Percentiles rank a stretch among this genome's conserved stretches.
Evolutionary conservation across 176 grass and related monocot genomes (phyloP).

Genomic region (Oryza australiensis): DNA sequence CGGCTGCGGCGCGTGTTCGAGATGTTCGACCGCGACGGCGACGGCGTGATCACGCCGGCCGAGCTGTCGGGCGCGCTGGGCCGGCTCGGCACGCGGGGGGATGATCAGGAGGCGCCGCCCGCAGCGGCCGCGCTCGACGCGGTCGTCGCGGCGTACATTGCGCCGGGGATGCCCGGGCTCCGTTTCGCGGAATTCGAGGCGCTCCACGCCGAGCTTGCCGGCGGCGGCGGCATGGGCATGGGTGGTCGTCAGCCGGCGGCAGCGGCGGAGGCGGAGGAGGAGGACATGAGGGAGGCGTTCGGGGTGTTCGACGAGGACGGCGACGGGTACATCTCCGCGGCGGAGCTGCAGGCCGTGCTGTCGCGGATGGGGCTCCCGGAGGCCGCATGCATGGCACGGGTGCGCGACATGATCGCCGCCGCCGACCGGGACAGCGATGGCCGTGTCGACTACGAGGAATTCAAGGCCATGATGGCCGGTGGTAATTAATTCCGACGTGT

Average conservation of each 20-base stretch:
- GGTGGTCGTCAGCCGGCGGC: too few relatives aligned
- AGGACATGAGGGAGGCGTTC: conserved; percentile 18
- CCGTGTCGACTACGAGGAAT: conserved; percentile 33
- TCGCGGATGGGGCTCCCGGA: conserved; percentile 40
- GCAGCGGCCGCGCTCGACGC: neutral
- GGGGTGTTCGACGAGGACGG: conserved; percentile 44
- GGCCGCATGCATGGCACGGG: conserved; percentile 29
- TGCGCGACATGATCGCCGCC: conserved; percentile 44
- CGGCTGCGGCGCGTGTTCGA: conserved; percentile 52
- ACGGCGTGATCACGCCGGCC: conserved; percentile 33
- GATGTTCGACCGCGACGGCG: conserved; percentile 46
- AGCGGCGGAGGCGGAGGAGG: neutral
- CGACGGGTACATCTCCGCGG: conserved; percentile 41
- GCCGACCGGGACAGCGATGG: conserved; percentile 32
- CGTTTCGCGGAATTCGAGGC: conserved; percentile 40
- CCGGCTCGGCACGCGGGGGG: conserved; percentile 2
- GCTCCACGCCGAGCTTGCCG: conserved; percentile 35
- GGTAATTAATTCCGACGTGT: conserved; percentile 7
- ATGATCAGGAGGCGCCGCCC: too few relatives aligned
- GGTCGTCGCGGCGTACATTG: conserved; percentile 26
- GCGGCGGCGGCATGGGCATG: neutral
- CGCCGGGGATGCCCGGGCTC: conserved; percentile 25
- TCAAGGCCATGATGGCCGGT: conserved; percentile 43
- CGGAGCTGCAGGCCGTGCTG: conserved; percentile 41
- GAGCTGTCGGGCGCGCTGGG: conserved; percentile 41